Evolutionary conservation across 176 grass and related monocot genomes (phyloP).

Genomic region (Themeda triandra): DNA sequence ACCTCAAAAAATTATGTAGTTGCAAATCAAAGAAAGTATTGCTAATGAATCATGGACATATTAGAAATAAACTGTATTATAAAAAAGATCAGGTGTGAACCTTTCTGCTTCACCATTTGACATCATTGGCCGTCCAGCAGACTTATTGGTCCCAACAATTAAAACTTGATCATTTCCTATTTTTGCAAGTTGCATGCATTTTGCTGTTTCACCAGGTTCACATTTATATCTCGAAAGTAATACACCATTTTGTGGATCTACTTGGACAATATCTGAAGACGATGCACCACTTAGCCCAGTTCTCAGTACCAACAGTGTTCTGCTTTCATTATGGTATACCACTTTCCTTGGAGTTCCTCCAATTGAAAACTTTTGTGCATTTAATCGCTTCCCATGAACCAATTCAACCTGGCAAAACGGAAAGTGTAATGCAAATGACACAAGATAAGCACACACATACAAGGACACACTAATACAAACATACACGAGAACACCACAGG

Average conservation of each 20-base stretch:
- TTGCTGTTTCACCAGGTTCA: constrained; percentile 91
- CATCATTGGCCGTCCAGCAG: constrained; percentile 71
- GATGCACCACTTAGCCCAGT: constrained; percentile 62
- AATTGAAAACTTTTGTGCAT: constrained; percentile 86
- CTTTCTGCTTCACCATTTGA: constrained; percentile 95
- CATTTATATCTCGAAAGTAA: constrained; percentile 91
- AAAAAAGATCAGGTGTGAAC: constrained; percentile 32
- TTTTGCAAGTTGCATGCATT: constrained; percentile 90
- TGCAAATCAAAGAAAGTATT: constrained; percentile 28
- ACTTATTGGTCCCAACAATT: constrained; percentile 88
- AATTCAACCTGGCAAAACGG: constrained; percentile 77
- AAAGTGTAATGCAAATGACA: constrained; percentile 10
- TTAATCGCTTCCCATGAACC: constrained; percentile 88
- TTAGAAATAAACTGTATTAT: constrained; percentile 13
- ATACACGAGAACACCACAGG: background rate
- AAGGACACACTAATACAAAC: background rate
- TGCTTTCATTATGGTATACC: constrained; percentile 85
- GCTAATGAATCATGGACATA: background rate
- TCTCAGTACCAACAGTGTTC: constrained; percentile 79
- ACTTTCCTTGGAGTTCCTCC: constrained; percentile 92
- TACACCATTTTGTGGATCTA: constrained; percentile 76
- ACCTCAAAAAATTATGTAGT: background rate
- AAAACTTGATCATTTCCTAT: constrained; percentile 81
- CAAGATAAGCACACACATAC: background rate
- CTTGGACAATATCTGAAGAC: constrained; percentile 83